phyloP scores from a whole-genome alignment of 2,329 filamentous ascomycete species.

The Cryphonectria parasitica region DNA sequence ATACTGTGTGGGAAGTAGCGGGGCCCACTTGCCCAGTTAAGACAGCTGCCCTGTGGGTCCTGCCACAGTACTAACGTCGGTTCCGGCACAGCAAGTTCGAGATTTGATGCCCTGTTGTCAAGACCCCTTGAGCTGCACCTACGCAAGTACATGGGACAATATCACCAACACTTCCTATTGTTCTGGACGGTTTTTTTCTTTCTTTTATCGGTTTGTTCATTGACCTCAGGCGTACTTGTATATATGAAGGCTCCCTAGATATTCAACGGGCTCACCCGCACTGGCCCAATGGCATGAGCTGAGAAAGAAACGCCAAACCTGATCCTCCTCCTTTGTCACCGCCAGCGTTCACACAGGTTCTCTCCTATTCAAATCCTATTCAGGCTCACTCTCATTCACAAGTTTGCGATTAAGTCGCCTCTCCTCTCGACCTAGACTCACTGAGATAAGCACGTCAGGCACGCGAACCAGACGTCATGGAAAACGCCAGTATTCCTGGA shows the following conservation, averaged over 20 bases:
- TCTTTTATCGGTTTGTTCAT: neutral
- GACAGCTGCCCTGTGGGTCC: neutral
- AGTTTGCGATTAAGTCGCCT: neutral
- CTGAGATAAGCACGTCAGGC: neutral
- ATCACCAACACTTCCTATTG: conserved; percentile 14
- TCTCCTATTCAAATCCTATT: neutral
- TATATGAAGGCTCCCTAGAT: neutral
- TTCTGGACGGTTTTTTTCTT: conserved; percentile 5
- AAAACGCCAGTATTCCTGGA: neutral
- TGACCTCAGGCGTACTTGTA: neutral
- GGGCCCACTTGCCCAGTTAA: neutral
- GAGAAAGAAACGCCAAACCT: neutral
- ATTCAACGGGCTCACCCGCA: neutral
- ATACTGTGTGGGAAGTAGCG: neutral
- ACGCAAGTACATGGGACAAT: conserved; percentile 24
- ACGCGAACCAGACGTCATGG: conserved; percentile 14
- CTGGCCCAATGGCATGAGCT: neutral
- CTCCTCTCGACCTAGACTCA: neutral
- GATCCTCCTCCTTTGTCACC: neutral
- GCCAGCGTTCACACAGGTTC: neutral
- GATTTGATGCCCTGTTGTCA: neutral
- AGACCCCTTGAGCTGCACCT: neutral
- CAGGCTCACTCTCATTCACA: neutral
- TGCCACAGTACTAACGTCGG: neutral
- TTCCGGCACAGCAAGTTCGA: conserved; percentile 17